phyloP scores from a whole-genome alignment of 225 moss, liverwort and hornwort genomes.

The Marchantia paleacea region DNA sequence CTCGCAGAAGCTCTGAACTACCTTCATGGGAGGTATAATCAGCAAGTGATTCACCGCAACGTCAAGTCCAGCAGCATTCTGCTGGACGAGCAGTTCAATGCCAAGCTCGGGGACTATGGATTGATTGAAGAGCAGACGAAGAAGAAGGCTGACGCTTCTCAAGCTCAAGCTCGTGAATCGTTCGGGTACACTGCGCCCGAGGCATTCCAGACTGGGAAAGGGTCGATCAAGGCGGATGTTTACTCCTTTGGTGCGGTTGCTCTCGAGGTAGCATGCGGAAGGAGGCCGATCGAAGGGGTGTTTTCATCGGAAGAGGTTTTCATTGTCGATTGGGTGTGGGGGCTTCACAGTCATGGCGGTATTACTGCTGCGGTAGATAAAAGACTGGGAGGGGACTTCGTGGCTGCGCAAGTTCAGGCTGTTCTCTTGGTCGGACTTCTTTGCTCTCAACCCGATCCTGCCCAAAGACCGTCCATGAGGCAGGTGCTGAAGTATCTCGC shows the following conservation, averaged over 20 bases:
- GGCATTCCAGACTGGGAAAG: conserved; percentile 13
- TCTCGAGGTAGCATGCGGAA: conserved; percentile 26
- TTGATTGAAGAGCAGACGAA: conserved; percentile 8
- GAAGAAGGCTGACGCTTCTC: neutral
- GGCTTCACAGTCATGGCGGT: conserved; percentile 4
- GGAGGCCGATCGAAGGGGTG: conserved; percentile 21
- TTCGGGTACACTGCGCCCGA: conserved; percentile 29
- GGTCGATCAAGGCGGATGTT: conserved; percentile 22
- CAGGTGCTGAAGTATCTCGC: conserved; percentile 23
- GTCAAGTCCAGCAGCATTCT: conserved; percentile 25
- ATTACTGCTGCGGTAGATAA: conserved; percentile 15
- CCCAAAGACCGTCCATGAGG: conserved; percentile 21
- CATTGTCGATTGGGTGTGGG: conserved; percentile 28
- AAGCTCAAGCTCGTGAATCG: neutral
- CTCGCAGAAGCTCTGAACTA: conserved; percentile 24
- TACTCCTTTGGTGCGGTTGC: conserved; percentile 23
- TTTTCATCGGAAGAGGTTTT: conserved; percentile 19
- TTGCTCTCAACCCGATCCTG: conserved; percentile 24
- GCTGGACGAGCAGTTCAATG: conserved; percentile 14
- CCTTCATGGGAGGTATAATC: conserved; percentile 19
- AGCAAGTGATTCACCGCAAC: conserved; percentile 23
- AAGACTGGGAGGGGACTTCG: conserved; percentile 18
- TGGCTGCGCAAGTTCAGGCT: conserved; percentile 15
- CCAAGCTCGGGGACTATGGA: conserved; percentile 26
- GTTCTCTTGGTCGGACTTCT: conserved; percentile 20